phyloP scores from a whole-genome alignment of 306 rosid genomes.

The Gillenia trifoliata region DNA sequence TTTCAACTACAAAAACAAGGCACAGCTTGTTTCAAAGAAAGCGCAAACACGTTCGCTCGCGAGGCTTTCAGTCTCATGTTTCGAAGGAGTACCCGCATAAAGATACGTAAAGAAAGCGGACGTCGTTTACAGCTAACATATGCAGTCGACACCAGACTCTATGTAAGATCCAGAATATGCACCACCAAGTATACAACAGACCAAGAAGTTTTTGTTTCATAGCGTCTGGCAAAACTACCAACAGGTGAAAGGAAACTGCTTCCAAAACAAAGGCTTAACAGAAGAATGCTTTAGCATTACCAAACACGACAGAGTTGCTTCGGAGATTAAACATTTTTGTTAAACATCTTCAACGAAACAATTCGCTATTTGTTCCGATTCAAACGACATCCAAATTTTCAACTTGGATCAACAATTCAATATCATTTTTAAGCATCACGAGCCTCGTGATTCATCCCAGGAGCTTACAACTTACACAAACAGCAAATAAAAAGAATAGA shows the following conservation, averaged over 20 bases:
- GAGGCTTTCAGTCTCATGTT: no score
- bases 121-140: no score
- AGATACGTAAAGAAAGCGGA: no score
- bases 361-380: background rate
- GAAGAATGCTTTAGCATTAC: background rate
- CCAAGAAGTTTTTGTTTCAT: background rate
- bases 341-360: background rate
- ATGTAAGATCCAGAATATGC: background rate
- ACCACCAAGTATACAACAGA: background rate
- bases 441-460: background rate
- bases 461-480: background rate
- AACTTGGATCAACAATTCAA: background rate
- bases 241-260: background rate
- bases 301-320: background rate
- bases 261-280: background rate
- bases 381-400: conserved; percentile 1
- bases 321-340: background rate
- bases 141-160: background rate
- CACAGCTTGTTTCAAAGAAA: no score
- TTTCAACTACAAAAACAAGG: background rate
- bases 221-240: background rate
- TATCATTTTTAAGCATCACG: background rate
- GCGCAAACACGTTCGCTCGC: no score
- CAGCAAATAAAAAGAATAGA: background rate
- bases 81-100: no score